phyloP scores from a whole-genome alignment of 1,284 basidiomycete genomes.

The Moesziomyces parantarcticus region DNA sequence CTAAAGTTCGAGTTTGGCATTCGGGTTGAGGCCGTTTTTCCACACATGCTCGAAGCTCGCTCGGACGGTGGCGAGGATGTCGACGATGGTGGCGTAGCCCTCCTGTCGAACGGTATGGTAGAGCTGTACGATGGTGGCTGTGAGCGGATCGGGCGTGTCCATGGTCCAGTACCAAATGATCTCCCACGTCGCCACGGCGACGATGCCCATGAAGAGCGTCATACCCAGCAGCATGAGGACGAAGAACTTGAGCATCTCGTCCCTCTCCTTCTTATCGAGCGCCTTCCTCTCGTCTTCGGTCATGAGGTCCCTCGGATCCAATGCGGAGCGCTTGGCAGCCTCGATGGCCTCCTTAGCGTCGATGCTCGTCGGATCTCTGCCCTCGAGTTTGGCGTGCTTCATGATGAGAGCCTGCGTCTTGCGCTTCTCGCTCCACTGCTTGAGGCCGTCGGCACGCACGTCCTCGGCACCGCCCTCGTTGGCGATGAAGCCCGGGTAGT shows the following conservation, averaged over 20 bases:
- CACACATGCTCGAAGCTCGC: slow-evolving; percentile 20
- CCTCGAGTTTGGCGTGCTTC: slow-evolving; percentile 21
- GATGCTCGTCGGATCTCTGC: not conserved
- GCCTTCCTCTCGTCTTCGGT: slow-evolving; percentile 31
- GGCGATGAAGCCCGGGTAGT: slow-evolving; percentile 61
- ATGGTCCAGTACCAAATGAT: slow-evolving; percentile 54
- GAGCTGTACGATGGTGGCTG: not conserved
- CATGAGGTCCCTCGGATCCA: slow-evolving; percentile 37
- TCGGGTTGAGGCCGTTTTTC: slow-evolving; percentile 9
- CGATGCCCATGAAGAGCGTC: slow-evolving; percentile 41
- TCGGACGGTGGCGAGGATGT: slow-evolving; percentile 16
- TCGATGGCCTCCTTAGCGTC: slow-evolving; percentile 18
- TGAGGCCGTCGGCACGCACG: slow-evolving; percentile 40
- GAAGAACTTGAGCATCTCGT: slow-evolving; percentile 55
- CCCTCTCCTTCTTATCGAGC: slow-evolving; percentile 37
- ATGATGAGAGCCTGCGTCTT: slow-evolving; percentile 23
- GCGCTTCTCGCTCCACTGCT: slow-evolving; percentile 43
- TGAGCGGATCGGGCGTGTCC: slow-evolving; percentile 53
- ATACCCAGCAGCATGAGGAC: slow-evolving; percentile 46
- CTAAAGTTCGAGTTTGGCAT: slow-evolving; percentile 65
- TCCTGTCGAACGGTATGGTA: slow-evolving; percentile 9
- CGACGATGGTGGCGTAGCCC: slow-evolving; percentile 9
- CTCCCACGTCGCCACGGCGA: slow-evolving; percentile 54
- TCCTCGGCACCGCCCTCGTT: slow-evolving; percentile 38
- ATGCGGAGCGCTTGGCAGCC: slow-evolving; percentile 1